These are phyloP conservation scores for Hyaloscypha bicolor DNA, from an alignment of 495 filamentous ascomycete genomes.

Conservation along the genomic window DNA sequence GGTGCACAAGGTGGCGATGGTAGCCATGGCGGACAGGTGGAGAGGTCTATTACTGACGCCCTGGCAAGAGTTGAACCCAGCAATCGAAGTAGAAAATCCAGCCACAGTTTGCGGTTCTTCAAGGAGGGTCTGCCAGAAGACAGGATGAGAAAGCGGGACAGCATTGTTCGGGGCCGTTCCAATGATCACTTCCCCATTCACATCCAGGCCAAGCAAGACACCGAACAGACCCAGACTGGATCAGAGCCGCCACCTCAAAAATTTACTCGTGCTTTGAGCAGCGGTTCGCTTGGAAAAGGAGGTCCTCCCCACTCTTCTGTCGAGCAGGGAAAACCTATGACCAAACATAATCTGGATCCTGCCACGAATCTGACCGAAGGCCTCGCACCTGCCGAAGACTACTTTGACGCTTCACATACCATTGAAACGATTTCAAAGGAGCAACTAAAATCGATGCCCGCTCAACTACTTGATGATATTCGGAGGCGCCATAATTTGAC, in stretches of 20 bases:
- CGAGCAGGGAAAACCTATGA: not conserved
- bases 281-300: not conserved
- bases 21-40: slow-evolving; percentile 57
- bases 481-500: slow-evolving; percentile 59
- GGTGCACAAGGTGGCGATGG: slow-evolving; percentile 43
- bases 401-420: slow-evolving; percentile 22
- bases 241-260: not conserved
- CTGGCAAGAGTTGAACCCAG: slow-evolving; percentile 75
- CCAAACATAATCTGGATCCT: not conserved
- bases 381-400: slow-evolving; percentile 18
- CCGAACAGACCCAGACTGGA: not conserved
- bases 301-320: slow-evolving; percentile 3
- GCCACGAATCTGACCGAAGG: slow-evolving; percentile 11
- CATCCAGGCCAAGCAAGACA: not conserved
- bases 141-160: slow-evolving; percentile 38
- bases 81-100: slow-evolving; percentile 88
- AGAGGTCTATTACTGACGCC: slow-evolving; percentile 83
- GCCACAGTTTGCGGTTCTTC: slow-evolving; percentile 89
- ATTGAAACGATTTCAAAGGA: slow-evolving; percentile 28
- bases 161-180: slow-evolving; percentile 34
- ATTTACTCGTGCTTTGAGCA: not conserved
- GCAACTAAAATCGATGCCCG: slow-evolving; percentile 40
- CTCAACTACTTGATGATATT: slow-evolving; percentile 63
- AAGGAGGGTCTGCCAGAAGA: slow-evolving; percentile 78
- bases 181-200: slow-evolving; percentile 35